Conservation (phyloP, 768 basidiomycete genomes). For the Saitozyma sp. region DNA sequence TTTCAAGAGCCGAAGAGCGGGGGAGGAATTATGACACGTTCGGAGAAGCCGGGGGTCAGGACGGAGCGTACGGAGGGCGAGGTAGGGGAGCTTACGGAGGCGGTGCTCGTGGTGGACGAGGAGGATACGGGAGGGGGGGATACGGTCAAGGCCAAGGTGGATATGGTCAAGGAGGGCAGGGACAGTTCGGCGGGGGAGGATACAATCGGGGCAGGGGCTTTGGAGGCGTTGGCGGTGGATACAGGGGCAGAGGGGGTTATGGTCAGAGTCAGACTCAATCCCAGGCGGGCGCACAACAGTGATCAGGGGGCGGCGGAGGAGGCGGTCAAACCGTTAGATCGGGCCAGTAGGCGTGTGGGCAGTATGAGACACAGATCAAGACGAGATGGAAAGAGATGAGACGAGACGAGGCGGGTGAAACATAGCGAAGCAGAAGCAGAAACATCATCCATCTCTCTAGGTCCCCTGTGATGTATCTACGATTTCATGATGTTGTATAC, state of each 20-base stretch:
- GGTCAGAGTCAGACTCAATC: neutral
- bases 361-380: no score
- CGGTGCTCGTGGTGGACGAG: slow-evolving; percentile 11
- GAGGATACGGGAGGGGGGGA: slow-evolving; percentile 4
- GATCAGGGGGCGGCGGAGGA: no score
- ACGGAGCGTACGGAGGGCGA: slow-evolving; percentile 11
- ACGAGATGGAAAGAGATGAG: no score
- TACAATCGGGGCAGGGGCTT: slow-evolving; percentile 1
- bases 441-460: no score
- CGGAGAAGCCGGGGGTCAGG: slow-evolving; percentile 39
- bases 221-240: slow-evolving; percentile 6
- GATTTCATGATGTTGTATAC: no score
- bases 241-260: slow-evolving; percentile 17
- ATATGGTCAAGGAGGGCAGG: neutral
- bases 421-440: no score
- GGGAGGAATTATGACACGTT: slow-evolving; percentile 46
- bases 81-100: slow-evolving; percentile 12
- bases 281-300: no score
- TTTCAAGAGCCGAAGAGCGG: slow-evolving; percentile 36
- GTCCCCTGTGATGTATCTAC: no score
- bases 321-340: no score
- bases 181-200: neutral
- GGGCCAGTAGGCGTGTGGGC: no score
- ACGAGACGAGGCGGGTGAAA: no score
- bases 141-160: slow-evolving; percentile 14